Percentiles rank a stretch among this genome's conserved stretches.
Evolutionary conservation across 805 yeast species (phyloP).

Genomic region (Teunomyces cretensis): DNA sequence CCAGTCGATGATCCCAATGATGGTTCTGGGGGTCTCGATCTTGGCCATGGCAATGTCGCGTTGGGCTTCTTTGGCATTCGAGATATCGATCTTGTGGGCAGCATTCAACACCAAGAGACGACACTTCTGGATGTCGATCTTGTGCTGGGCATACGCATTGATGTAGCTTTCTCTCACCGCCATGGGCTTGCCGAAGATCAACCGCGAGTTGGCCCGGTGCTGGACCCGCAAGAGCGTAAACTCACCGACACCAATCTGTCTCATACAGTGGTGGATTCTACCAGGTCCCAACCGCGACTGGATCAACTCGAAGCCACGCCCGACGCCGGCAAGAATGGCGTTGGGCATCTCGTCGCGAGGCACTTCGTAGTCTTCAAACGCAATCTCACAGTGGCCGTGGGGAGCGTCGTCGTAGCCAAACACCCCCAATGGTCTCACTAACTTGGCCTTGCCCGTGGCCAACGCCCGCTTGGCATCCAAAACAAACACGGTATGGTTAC

Average conservation of each 20-base stretch:
- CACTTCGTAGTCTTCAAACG: slow-evolving; percentile 49
- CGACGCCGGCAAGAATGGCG: slow-evolving; percentile 40
- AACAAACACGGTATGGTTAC: slow-evolving; percentile 56
- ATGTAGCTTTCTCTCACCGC: slow-evolving; percentile 51
- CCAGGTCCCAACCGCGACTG: slow-evolving; percentile 70
- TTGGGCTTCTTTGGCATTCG: slow-evolving; percentile 54
- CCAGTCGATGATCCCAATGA: slow-evolving; percentile 55
- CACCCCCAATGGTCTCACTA: slow-evolving; percentile 52
- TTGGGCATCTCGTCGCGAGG: slow-evolving; percentile 45
- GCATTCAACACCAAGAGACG: slow-evolving; percentile 56
- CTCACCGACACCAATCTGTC: slow-evolving; percentile 61
- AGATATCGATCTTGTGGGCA: slow-evolving; percentile 56
- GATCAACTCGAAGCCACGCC: slow-evolving; percentile 61
- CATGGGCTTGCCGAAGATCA: slow-evolving; percentile 53
- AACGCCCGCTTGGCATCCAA: slow-evolving; percentile 52
- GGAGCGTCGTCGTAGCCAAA: slow-evolving; percentile 70
- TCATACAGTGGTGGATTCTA: slow-evolving; percentile 70
- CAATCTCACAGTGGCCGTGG: slow-evolving; percentile 67
- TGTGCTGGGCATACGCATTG: slow-evolving; percentile 49
- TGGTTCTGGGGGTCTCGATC: slow-evolving; percentile 59
- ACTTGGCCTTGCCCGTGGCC: slow-evolving; percentile 47
- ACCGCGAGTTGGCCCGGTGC: slow-evolving; percentile 51
- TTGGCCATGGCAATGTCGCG: slow-evolving; percentile 63
- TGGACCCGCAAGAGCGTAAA: slow-evolving; percentile 49
- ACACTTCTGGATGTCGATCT: slow-evolving; percentile 55